Conservation (phyloP, 176 grass and related monocot species). For the Aegilops longissima region DNA sequence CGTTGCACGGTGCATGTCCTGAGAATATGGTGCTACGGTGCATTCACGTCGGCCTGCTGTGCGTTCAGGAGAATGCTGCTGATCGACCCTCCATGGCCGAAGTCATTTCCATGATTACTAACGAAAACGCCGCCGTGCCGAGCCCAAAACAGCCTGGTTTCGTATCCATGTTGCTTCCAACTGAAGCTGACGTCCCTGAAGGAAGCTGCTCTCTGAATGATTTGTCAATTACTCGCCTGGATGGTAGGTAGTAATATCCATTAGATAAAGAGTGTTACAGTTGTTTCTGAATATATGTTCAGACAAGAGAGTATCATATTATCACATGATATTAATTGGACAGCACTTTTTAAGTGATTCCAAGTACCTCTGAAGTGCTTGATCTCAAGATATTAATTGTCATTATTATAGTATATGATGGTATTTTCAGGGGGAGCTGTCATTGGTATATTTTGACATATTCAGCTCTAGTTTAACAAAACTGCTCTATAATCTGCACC, state of each 20-base stretch:
- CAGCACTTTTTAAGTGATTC: not conserved
- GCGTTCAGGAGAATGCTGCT: constrained; percentile 45
- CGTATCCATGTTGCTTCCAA: constrained; percentile 27
- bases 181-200: not conserved
- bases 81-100: constrained; percentile 41
- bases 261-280: no score
- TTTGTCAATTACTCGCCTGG: constrained; percentile 30
- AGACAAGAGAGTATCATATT: not conserved
- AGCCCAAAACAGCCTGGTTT: constrained; percentile 55
- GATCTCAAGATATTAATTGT: not conserved
- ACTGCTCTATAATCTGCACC: not conserved
- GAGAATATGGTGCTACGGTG: constrained; percentile 32
- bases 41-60: constrained; percentile 41
- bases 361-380: not conserved
- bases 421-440: not conserved
- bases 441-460: not conserved
- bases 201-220: constrained; percentile 37
- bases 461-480: not conserved
- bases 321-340: not conserved
- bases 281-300: not conserved
- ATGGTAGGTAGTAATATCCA: constrained; percentile 31
- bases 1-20: constrained; percentile 12
- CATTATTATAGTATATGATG: not conserved
- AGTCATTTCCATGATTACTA: constrained; percentile 43
- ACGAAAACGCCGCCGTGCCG: constrained; percentile 11